Base-by-base conservation (phyloP, 2,329 filamentous ascomycete genomes). In the Helotiales sp. region DNA sequence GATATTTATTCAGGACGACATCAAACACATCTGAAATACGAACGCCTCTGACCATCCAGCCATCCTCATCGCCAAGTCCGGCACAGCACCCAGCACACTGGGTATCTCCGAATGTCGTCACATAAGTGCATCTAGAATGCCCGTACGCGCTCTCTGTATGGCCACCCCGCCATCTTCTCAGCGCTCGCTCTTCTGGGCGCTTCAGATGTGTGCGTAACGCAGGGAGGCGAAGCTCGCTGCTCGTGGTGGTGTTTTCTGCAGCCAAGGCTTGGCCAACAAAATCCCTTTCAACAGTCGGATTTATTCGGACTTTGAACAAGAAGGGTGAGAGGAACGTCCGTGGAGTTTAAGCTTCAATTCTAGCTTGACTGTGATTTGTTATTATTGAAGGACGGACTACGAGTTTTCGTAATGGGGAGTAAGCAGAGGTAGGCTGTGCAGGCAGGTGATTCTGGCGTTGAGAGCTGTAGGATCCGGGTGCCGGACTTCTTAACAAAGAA, bases 41-140 rank as follows among this genome's bases (percentile, higher is more conserved):
- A 43, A 20, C n/a, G 40, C 15, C 40, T 15, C 40, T 43, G 40
- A 43, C 40, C 26, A 32, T 32, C n/a, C 34, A 17, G 20, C 40
- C 26, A 32, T 32, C n/a, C 34, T n/a, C 28, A 32, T 34, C 30
- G 28, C 28, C 52, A 32, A 55, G 32, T 32, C 54, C 20, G 28
- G 52, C 52, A 34, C 52, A 43, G 26, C 26, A 49, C 26, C 40
- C 37, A 61, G 11, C 13, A 10, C 40, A 32, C 58, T 61, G 58
- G 58, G 17, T 58, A 61, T 34, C 17, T 22, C 58, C 26, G 40
- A 50, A 61, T 61, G 43, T 50, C 59, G 59, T 61, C 59, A 61
- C 17, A 20, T 40, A 49, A 61, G 43, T 2, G 13, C 43, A 3
- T 20, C 43, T 49, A 50, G 59, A 34, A 32, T 22, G 3, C 15